Evolutionary conservation across 805 yeast species (phyloP).

Genomic region (Cyberlindnera mycetangii): DNA sequence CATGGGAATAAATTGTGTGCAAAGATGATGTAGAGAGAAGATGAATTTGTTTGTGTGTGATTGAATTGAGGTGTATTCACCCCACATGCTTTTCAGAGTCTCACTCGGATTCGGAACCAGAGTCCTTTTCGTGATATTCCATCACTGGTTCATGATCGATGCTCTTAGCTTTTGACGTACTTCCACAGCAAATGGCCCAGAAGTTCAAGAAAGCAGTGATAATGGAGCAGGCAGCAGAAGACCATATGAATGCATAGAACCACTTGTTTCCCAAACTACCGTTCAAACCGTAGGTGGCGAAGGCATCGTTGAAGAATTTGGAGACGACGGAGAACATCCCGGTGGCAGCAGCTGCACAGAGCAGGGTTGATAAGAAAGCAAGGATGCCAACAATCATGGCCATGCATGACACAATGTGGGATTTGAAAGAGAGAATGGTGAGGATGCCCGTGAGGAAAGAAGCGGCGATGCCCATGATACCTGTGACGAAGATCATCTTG

Average conservation of each 20-base stretch:
- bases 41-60: neutral
- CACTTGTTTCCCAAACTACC: constrained; percentile 44
- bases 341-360: constrained; percentile 57
- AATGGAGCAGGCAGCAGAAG: constrained; percentile 48
- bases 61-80: neutral
- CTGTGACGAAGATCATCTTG: constrained; percentile 56
- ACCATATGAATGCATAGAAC: constrained; percentile 66
- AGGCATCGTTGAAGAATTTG: constrained; percentile 47
- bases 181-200: constrained; percentile 42
- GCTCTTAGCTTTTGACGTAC: constrained; percentile 14
- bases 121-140: constrained; percentile 21
- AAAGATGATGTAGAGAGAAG: neutral
- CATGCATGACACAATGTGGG: constrained; percentile 42
- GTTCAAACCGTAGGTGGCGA: constrained; percentile 48
- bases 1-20: no score
- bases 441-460: constrained; percentile 41
- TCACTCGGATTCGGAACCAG: constrained; percentile 3
- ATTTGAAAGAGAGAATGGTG: constrained; percentile 44
- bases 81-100: neutral
- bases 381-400: constrained; percentile 44
- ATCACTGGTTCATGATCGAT: constrained; percentile 18
- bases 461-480: constrained; percentile 46
- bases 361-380: constrained; percentile 35
- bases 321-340: constrained; percentile 54
- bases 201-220: constrained; percentile 33